Percentiles rank a stretch among this genome's conserved stretches.
Conservation (phyloP, 164 flowering plant genomes). For the Nelumbo lutea region DNA sequence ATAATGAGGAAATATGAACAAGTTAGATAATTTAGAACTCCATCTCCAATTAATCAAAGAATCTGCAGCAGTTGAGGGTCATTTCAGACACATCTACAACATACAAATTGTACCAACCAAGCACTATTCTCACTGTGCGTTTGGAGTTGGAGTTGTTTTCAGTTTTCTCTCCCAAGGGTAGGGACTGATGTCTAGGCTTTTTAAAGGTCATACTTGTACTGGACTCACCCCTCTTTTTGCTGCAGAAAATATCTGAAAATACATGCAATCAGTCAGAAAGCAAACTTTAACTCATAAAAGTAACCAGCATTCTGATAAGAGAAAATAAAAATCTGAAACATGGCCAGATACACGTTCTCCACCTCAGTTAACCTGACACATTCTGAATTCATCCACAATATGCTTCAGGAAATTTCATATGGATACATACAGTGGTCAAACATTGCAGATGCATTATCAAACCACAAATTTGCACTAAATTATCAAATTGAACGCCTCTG, state of each 20-base stretch:
- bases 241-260: constrained; percentile 28
- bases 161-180: neutral
- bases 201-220: constrained; percentile 3
- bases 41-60: neutral
- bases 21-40: neutral
- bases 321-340: neutral
- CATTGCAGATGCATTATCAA: too few relatives aligned
- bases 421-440: too few relatives aligned
- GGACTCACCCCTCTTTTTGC: constrained; percentile 27
- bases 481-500: too few relatives aligned
- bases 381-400: too few relatives aligned
- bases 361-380: too few relatives aligned
- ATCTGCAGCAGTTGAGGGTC: neutral
- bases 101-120: neutral
- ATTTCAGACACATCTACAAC: neutral
- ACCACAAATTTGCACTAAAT: too few relatives aligned
- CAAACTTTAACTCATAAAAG: neutral
- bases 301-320: neutral
- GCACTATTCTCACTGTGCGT: neutral
- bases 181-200: neutral
- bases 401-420: too few relatives aligned
- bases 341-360: too few relatives aligned
- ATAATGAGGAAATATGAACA: too few relatives aligned
- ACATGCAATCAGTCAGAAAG: neutral
- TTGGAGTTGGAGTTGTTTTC: neutral